A percentile compares a stretch with the other conserved stretches of the same genome.
Evolutionary conservation across 805 yeast genomes (phyloP).

Genomic region (Hanseniaspora clermontiae): DNA sequence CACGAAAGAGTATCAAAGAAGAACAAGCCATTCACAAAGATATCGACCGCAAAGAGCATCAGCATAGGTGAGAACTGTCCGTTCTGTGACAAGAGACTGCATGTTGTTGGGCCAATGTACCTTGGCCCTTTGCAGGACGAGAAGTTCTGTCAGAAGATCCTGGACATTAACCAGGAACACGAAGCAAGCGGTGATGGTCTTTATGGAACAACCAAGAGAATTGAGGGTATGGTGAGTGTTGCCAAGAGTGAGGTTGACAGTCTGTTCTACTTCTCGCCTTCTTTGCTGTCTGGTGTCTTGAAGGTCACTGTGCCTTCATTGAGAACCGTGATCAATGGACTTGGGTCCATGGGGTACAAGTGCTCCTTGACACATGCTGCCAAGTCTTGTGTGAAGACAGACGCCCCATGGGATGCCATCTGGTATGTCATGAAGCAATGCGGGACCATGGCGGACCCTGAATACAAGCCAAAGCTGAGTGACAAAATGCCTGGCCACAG

Average conservation of each 20-base stretch:
- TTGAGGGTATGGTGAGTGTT: constrained; percentile 82
- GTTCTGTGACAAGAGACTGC: constrained; percentile 57
- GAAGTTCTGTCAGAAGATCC: constrained; percentile 52
- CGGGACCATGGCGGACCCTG: constrained; percentile 35
- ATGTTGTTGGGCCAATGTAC: constrained; percentile 96
- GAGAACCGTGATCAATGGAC: constrained; percentile 56
- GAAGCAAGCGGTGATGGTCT: constrained; percentile 33
- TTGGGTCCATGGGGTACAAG: constrained; percentile 70
- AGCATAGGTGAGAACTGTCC: constrained; percentile 49
- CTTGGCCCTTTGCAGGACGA: constrained; percentile 63
- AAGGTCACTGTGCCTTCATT: constrained; percentile 77
- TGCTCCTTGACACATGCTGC: constrained; percentile 84
- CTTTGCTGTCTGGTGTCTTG: constrained; percentile 58
- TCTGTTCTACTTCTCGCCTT: constrained; percentile 77
- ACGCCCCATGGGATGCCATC: constrained; percentile 72
- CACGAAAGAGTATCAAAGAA: constrained; percentile 33
- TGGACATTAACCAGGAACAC: constrained; percentile 37
- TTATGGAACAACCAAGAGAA: constrained; percentile 71
- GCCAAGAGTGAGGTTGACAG: constrained; percentile 59
- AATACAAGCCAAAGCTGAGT: constrained; percentile 29
- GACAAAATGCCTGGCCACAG: constrained; percentile 46
- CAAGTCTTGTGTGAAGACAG: constrained; percentile 74
- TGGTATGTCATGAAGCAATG: constrained; percentile 64
- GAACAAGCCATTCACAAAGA: constrained; percentile 33
- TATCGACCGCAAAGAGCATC: constrained; percentile 53